Evolutionary conservation across 129 eudicot genomes (phyloP), one percentile per base, ranked within the genome.

Genomic region (Dittrichia graveolens): DNA sequence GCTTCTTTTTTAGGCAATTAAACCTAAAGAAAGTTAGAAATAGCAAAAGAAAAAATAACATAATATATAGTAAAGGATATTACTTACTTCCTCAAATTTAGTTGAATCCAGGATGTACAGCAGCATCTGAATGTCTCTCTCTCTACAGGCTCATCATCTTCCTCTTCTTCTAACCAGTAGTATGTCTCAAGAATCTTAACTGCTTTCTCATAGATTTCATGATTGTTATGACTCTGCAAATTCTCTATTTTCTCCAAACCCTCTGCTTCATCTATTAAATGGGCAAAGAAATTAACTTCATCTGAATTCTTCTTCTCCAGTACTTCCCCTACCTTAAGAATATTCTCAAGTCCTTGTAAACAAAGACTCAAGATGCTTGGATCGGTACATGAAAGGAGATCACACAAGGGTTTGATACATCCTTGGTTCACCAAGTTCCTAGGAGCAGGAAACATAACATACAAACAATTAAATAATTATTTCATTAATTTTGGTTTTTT

Each of bases 301-400:
- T 68, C 84, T n/a, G 71, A 59, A 60, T 86, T 86, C 81, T 87
- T 90, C 53, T 87, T 93, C 2, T n/a, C n/a, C n/a, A n/a, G n/a
- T n/a, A 82, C 85, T 53, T 89, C 92, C 13, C 93, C 93, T 10
- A 84, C 87, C 68, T 90, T 90, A 31, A 90, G 71, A 5, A 89
- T 89, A 82, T 89, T 89, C 69, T 86, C 92, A 3, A 89, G 96
- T 52, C 96, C 96, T 67, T 89, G 92, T 5, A 89, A 78, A 77
- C 88, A 86, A 12, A 89, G 92, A 0, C 90, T 89, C 49, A 86
- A 83, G 35, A 86, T 89, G 52, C 92, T 75, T 1, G 96, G 89
- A 74, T 86, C 96, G 2, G 93, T 90, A 76, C 90, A 89, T 14
- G 66, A 54, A 13, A 90, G 78, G 13, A 90, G 94, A 71, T 90